Evolutionary conservation across 2,329 filamentous ascomycete species (phyloP).

Genomic region (Lecanosticta acicola): DNA sequence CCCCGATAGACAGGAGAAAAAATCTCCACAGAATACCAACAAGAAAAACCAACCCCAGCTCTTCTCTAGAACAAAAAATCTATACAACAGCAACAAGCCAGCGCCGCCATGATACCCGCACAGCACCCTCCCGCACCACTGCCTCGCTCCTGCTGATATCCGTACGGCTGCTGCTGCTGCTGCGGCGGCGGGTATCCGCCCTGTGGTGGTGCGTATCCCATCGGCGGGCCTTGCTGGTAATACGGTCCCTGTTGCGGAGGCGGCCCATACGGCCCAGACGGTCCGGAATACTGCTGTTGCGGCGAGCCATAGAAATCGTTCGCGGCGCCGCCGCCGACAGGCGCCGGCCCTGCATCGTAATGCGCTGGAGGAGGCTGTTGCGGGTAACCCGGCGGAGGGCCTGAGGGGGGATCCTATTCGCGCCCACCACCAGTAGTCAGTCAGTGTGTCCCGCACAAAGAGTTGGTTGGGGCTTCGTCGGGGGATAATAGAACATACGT

Average conservation of each 20-base stretch:
- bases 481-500: neutral
- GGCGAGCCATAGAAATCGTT: constrained; percentile 18
- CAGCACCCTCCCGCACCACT: neutral
- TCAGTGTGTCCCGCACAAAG: too few species aligned
- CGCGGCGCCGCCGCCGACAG: constrained; percentile 6
- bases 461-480: too few species aligned
- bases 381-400: constrained; percentile 24
- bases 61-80: constrained; percentile 26
- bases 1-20: neutral
- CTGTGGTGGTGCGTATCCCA: constrained; percentile 31
- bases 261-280: constrained; percentile 12
- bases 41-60: neutral
- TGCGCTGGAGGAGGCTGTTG: constrained; percentile 20
- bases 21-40: neutral
- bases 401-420: constrained; percentile 15
- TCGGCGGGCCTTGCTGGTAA: constrained; percentile 34
- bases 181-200: constrained; percentile 35
- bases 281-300: constrained; percentile 17
- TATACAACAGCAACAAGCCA: constrained; percentile 47
- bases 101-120: constrained; percentile 18
- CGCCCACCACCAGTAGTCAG: neutral
- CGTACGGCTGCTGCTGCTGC: constrained; percentile 20
- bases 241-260: constrained; percentile 21
- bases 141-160: neutral
- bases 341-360: constrained; percentile 17